These are phyloP conservation scores for Strobilomyces dryophilus DNA, from an alignment of 768 basidiomycete species.

Conservation along the genomic window DNA sequence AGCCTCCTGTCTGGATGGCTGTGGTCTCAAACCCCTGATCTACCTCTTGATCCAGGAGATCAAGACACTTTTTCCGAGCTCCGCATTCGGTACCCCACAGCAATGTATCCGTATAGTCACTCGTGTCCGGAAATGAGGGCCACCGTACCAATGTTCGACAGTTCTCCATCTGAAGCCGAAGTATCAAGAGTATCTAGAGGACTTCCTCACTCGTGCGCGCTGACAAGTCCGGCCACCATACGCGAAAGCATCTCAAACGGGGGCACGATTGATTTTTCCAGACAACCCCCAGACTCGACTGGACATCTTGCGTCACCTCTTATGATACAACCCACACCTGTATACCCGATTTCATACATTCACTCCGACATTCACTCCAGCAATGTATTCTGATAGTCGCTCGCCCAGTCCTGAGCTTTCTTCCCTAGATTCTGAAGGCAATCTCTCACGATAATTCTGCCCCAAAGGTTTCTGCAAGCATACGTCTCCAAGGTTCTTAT, in stretches of 20 bases:
- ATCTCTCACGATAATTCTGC: not conserved
- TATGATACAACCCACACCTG: constrained; percentile 27
- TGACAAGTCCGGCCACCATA: constrained; percentile 2
- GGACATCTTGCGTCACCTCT: constrained; percentile 14
- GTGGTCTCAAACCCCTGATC: constrained; percentile 18
- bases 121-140: constrained; percentile 4
- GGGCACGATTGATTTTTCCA: not conserved
- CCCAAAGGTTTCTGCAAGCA: not conserved
- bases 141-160: constrained; percentile 2
- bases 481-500: constrained; percentile 6
- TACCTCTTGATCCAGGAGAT: constrained; percentile 3
- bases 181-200: constrained; percentile 9
- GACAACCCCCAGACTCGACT: constrained; percentile 4
- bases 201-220: constrained; percentile 2
- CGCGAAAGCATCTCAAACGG: constrained; percentile 5
- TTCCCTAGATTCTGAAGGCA: constrained; percentile 2
- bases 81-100: constrained; percentile 5
- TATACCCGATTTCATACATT: constrained; percentile 26
- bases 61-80: constrained; percentile 5
- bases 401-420: not conserved
- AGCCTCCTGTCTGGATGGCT: constrained; percentile 8
- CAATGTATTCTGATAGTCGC: constrained; percentile 3
- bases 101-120: constrained; percentile 4
- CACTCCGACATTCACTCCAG: constrained; percentile 12
- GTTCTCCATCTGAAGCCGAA: constrained; percentile 11